Percentiles rank a stretch among this genome's conserved stretches.
Conservation (phyloP, 2,329 filamentous ascomycete genomes). For the Alternaria infectoria region DNA sequence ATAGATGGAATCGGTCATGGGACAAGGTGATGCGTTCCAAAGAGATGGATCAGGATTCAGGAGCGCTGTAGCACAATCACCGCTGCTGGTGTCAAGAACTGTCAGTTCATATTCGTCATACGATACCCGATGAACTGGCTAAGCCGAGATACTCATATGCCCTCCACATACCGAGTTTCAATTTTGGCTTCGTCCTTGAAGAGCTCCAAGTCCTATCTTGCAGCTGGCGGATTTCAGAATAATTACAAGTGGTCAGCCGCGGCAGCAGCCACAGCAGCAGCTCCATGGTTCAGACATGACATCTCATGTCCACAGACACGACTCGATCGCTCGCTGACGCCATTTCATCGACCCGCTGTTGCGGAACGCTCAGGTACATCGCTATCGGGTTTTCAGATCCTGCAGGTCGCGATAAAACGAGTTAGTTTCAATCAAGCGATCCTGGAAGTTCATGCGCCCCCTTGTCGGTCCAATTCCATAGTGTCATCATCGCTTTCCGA, state of each 20-base stretch:
- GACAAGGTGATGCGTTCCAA: background rate
- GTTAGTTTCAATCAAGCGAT: constrained; percentile 7
- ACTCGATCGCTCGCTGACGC: background rate
- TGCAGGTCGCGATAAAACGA: constrained; percentile 3
- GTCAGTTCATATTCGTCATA: background rate
- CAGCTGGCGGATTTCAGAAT: background rate
- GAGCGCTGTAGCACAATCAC: background rate
- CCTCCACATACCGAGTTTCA: background rate
- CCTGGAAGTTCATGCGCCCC: constrained; percentile 4
- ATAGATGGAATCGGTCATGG: background rate
- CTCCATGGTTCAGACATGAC: background rate
- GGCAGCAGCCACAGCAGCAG: background rate
- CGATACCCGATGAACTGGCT: background rate
- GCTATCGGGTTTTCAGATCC: constrained; percentile 13
- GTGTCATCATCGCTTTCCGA: constrained; percentile 9
- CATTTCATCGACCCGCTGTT: constrained; percentile 1
- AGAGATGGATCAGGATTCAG: background rate
- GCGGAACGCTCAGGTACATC: constrained; percentile 12
- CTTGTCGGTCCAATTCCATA: constrained; percentile 3
- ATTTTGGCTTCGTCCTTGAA: background rate
- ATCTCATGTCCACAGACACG: background rate
- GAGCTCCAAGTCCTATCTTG: background rate
- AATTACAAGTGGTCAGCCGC: background rate
- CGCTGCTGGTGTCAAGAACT: background rate
- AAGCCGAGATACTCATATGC: background rate